Conservation (phyloP, 306 rosid species). For the Corylus americana region DNA sequence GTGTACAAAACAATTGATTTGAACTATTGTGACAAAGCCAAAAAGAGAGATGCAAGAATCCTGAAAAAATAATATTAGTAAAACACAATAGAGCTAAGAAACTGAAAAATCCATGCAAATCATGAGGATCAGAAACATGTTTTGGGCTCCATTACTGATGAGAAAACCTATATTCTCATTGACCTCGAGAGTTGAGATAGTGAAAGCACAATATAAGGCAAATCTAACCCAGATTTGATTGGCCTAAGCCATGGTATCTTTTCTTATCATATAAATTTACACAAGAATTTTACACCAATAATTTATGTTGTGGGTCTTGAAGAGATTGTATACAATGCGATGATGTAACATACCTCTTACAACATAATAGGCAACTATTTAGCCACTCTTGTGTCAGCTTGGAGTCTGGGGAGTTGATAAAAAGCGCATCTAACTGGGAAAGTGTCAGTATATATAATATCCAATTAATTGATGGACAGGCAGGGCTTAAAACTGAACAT, state of each 20-base stretch:
- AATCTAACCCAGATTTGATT: conserved; percentile 13
- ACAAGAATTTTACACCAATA: conserved; percentile 39
- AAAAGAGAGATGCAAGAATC: not conserved
- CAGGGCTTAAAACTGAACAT: conserved; percentile 15
- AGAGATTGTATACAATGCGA: conserved; percentile 12
- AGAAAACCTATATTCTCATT: too few relatives aligned
- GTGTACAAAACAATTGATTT: too few relatives aligned
- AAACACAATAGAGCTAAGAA: not conserved
- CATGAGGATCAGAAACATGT: not conserved
- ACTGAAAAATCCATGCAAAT: not conserved
- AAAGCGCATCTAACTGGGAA: conserved; percentile 35
- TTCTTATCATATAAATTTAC: conserved; percentile 29
- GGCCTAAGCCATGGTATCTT: conserved; percentile 25
- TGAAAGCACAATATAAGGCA: conserved; percentile 10
- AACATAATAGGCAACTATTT: conserved; percentile 23
- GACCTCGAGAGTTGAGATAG: too few relatives aligned
- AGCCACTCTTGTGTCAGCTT: conserved; percentile 22
- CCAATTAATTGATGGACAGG: conserved; percentile 30
- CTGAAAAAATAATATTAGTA: too few relatives aligned
- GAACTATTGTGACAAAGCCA: too few relatives aligned
- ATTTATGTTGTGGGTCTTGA: conserved; percentile 14
- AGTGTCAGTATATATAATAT: conserved; percentile 31
- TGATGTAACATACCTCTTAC: conserved; percentile 8
- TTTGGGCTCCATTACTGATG: not conserved
- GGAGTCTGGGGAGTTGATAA: conserved; percentile 16